phyloP scores from a whole-genome alignment of 768 basidiomycete genomes.

The Xerocomus brunneocitrinus region DNA sequence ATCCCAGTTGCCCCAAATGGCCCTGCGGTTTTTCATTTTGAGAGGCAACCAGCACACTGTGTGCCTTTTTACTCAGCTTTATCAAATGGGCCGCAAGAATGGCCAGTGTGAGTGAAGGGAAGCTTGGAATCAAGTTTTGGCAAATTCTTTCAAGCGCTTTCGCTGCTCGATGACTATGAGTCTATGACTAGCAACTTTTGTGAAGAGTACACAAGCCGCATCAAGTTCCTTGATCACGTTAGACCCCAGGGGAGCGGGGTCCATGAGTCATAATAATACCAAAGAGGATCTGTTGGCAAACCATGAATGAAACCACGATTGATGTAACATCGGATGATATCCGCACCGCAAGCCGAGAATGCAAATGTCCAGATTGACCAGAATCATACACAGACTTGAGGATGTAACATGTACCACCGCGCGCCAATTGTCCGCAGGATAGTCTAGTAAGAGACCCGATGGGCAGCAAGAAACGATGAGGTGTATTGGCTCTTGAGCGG shows the following conservation, averaged over 20 bases:
- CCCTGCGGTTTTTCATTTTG: conserved; percentile 31
- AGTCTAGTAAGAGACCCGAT: conserved; percentile 51
- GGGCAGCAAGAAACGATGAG: conserved; percentile 60
- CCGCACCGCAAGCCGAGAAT: conserved; percentile 49
- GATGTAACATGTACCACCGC: conserved; percentile 47
- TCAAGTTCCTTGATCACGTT: conserved; percentile 69
- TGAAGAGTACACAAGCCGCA: conserved; percentile 61
- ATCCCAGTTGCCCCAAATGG: conserved; percentile 42
- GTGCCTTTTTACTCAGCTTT: conserved; percentile 63
- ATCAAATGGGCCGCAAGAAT: conserved; percentile 47
- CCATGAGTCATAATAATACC: conserved; percentile 74
- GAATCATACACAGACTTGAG: conserved; percentile 47
- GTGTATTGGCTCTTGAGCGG: conserved; percentile 63
- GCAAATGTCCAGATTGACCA: conserved; percentile 63
- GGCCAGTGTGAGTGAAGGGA: background rate
- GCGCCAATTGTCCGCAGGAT: conserved; percentile 50
- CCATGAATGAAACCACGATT: conserved; percentile 1
- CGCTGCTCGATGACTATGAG: conserved; percentile 56
- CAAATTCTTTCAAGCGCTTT: conserved; percentile 53
- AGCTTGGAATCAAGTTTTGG: background rate
- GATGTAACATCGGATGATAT: background rate
- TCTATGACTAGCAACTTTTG: conserved; percentile 53
- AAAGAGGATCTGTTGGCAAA: conserved; percentile 55
- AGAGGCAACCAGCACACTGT: conserved; percentile 44
- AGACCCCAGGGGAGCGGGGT: conserved; percentile 64